Evolutionary conservation across 2,329 filamentous ascomycete genomes (phyloP).

Genomic region (Cytospora schulzeri): DNA sequence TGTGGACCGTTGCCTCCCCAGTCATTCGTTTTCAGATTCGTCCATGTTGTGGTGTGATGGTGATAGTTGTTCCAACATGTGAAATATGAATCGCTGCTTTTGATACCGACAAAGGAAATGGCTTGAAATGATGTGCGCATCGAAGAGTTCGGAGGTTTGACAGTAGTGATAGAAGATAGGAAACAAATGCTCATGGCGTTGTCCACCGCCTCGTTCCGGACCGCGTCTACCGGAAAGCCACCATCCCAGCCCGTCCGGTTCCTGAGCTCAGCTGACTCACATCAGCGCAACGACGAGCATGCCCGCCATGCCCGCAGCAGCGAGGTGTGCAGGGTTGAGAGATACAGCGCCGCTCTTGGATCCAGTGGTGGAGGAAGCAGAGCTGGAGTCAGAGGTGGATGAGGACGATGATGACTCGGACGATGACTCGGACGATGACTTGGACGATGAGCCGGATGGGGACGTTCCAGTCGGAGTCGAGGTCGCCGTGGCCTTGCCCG

Average conservation of each 20-base stretch:
- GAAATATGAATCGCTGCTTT: conserved; percentile 17
- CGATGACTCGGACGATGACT: neutral
- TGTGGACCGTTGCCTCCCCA: conserved; percentile 11
- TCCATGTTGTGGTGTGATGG: neutral
- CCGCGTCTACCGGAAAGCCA: neutral
- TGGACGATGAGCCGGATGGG: conserved; percentile 33
- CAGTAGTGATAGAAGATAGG: conserved; percentile 20
- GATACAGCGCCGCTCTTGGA: conserved; percentile 38
- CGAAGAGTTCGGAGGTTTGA: conserved; percentile 32
- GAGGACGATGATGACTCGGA: conserved; percentile 14
- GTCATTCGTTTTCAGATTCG: conserved; percentile 1
- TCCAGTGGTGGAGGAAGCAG: conserved; percentile 39
- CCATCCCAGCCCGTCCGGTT: neutral
- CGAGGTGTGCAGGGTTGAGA: conserved; percentile 48
- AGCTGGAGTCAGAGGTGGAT: conserved; percentile 33
- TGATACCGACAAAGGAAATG: conserved; percentile 33
- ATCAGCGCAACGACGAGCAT: conserved; percentile 54
- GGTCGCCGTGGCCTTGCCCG: conserved; percentile 17
- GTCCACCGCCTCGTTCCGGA: conserved; percentile 1
- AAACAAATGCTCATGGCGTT: neutral
- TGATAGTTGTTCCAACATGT: conserved; percentile 1
- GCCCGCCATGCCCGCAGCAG: conserved; percentile 52
- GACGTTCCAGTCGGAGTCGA: conserved; percentile 29
- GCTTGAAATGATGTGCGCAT: conserved; percentile 36
- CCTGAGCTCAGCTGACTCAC: conserved; percentile 39